phyloP scores from a whole-genome alignment of 2,329 filamentous ascomycete genomes.

The Trichoderma guizhouense region DNA sequence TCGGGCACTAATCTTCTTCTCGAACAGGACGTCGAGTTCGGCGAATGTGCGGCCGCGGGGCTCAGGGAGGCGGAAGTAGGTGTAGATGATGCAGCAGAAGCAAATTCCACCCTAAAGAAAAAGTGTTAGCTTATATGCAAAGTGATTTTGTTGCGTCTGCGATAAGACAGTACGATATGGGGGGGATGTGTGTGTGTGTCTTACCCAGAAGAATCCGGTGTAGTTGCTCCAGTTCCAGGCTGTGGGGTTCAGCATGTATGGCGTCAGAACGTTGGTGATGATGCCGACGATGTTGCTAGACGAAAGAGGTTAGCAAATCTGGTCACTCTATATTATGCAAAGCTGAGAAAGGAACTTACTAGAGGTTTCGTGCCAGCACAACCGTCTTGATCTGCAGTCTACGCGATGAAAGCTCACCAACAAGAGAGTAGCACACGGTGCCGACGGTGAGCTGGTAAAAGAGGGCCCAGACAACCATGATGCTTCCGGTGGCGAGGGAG shows the following conservation, averaged over 20 bases:
- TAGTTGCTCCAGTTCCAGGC: constrained; percentile 88
- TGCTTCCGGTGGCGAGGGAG: constrained; percentile 74
- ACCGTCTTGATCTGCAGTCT: constrained; percentile 89
- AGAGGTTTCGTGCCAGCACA: constrained; percentile 76
- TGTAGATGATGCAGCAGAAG: constrained; percentile 77
- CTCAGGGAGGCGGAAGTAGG: constrained; percentile 59
- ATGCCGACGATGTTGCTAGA: constrained; percentile 74
- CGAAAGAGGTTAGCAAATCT: neutral
- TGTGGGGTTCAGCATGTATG: constrained; percentile 87
- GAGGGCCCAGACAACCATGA: constrained; percentile 81
- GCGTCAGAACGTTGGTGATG: constrained; percentile 75
- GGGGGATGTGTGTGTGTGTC: neutral
- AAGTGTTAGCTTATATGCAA: neutral
- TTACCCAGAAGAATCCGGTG: constrained; percentile 79
- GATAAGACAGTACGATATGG: neutral
- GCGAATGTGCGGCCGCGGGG: constrained; percentile 78
- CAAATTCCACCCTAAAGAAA: constrained; percentile 62
- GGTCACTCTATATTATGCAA: neutral
- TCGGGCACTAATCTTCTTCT: constrained; percentile 65
- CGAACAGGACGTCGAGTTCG: constrained; percentile 82
- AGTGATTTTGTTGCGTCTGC: neutral
- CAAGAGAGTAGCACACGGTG: constrained; percentile 85
- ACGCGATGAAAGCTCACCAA: constrained; percentile 77
- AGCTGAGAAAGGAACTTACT: constrained; percentile 43
- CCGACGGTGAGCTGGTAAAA: constrained; percentile 85